Percentiles rank a stretch among this genome's conserved stretches.
phyloP scores from a whole-genome alignment of 2,329 filamentous ascomycete genomes.

The Botrytis deweyae region DNA sequence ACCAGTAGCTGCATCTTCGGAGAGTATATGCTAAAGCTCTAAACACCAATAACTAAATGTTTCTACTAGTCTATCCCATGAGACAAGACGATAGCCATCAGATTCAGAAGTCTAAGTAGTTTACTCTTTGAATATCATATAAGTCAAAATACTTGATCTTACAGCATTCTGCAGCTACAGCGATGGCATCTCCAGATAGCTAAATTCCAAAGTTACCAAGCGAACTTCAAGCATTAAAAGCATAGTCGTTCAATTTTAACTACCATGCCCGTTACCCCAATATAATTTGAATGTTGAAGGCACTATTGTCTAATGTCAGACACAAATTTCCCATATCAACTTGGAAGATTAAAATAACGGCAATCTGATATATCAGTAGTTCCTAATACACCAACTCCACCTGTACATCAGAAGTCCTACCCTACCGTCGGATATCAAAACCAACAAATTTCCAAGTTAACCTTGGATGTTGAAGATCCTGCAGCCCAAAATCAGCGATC shows the following conservation, averaged over 20 bases:
- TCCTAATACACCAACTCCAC: background rate
- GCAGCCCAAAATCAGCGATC: background rate
- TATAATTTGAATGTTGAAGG: background rate
- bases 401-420: background rate
- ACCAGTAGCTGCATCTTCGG: background rate
- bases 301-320: background rate
- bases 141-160: background rate
- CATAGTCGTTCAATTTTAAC: too few relatives aligned
- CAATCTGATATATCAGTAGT: background rate
- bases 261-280: too few relatives aligned
- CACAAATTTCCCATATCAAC: background rate
- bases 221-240: background rate
- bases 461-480: background rate
- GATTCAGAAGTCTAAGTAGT: background rate
- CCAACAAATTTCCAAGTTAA: background rate
- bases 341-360: background rate
- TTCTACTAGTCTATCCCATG: background rate
- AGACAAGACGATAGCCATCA: background rate
- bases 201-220: background rate
- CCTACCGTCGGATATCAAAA: background rate
- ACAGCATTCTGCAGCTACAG: background rate
- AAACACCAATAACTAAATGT: fast-evolving
- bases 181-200: background rate
- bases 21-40: background rate
- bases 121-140: background rate